Conservation (phyloP, 2,329 filamentous ascomycete species). For the Grosmannia clavigera region DNA sequence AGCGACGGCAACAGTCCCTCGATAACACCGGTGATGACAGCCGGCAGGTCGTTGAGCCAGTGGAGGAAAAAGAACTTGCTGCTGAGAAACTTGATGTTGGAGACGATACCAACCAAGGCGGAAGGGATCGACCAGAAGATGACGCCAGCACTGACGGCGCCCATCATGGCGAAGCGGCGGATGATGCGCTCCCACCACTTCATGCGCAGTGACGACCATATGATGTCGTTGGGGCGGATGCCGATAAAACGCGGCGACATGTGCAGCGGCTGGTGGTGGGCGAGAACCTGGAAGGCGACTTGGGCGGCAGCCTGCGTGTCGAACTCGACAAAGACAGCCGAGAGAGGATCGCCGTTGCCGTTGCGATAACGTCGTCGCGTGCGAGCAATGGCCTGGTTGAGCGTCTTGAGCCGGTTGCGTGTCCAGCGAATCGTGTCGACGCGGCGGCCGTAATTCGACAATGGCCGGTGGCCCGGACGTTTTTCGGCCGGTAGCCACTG, state of each 20-base stretch:
- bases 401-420: constrained; percentile 47
- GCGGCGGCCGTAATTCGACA: constrained; percentile 54
- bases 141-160: constrained; percentile 58
- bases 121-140: constrained; percentile 75
- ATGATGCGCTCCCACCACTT: constrained; percentile 65
- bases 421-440: constrained; percentile 85
- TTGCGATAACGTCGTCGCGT: constrained; percentile 45
- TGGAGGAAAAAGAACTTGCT: constrained; percentile 53
- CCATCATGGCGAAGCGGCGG: constrained; percentile 50
- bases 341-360: constrained; percentile 50
- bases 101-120: constrained; percentile 70
- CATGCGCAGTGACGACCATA: constrained; percentile 67
- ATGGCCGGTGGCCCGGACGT: constrained; percentile 56
- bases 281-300: constrained; percentile 66
- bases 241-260: constrained; percentile 80
- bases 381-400: constrained; percentile 25
- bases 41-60: constrained; percentile 64
- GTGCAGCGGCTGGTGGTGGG: constrained; percentile 69
- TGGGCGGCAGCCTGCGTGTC: constrained; percentile 72
- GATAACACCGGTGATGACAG: constrained; percentile 59
- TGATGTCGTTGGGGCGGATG: constrained; percentile 65
- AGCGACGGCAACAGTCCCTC: constrained; percentile 74
- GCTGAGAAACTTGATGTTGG: constrained; percentile 64
- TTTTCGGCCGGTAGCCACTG: constrained; percentile 56
- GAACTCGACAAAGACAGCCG: constrained; percentile 90